Evolutionary conservation across 2,329 filamentous ascomycete genomes (phyloP).

Genomic region (Aspergillus chevalieri): DNA sequence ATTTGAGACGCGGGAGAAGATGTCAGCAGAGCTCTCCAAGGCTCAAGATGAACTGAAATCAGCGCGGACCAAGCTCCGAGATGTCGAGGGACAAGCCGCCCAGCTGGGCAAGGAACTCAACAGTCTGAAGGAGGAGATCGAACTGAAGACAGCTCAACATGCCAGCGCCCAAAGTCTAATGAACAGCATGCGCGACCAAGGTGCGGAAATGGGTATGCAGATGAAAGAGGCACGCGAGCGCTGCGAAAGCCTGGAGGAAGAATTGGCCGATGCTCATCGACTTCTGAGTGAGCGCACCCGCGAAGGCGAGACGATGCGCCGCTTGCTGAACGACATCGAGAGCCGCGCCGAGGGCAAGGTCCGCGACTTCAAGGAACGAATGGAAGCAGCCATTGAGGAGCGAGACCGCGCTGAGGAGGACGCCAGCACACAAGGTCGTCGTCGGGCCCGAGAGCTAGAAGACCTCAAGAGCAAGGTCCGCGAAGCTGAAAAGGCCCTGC

Average conservation of each 20-base stretch:
- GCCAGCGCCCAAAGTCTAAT: constrained; percentile 77
- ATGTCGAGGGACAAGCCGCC: constrained; percentile 67
- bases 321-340: constrained; percentile 80
- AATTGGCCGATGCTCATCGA: constrained; percentile 79
- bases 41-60: constrained; percentile 63
- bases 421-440: constrained; percentile 67
- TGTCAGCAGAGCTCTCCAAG: constrained; percentile 62
- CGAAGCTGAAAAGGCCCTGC: constrained; percentile 73
- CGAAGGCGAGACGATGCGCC: constrained; percentile 90
- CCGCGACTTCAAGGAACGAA: constrained; percentile 78
- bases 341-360: constrained; percentile 73
- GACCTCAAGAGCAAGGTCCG: constrained; percentile 73
- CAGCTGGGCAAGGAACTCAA: constrained; percentile 63
- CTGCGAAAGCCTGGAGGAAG: constrained; percentile 83
- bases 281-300: constrained; percentile 81
- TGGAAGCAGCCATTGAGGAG: constrained; percentile 90
- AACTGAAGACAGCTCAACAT: constrained; percentile 80
- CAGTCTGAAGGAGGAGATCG: constrained; percentile 68
- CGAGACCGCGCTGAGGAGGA: constrained; percentile 90
- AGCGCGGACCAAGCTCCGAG: constrained; percentile 54
- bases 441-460: constrained; percentile 75
- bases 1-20: constrained; percentile 65
- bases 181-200: constrained; percentile 89
- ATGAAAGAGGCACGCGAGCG: constrained; percentile 81
- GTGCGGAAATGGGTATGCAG: constrained; percentile 78